Conservation (phyloP, 1,284 basidiomycete species). For the Cryptococcus sp. region DNA sequence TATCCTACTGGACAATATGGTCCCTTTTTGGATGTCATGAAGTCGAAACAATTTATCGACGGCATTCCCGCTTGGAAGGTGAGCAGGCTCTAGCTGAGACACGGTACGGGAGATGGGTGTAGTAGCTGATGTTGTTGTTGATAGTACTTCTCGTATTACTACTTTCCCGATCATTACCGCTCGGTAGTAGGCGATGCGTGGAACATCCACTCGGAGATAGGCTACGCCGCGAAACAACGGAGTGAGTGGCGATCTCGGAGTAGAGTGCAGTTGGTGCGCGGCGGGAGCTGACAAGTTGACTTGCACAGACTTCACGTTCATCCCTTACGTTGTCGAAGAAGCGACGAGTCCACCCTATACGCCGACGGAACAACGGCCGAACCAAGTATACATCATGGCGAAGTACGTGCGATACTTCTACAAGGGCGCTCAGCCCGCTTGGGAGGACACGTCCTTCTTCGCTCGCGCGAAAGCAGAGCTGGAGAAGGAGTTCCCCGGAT, state of each 20-base stretch:
- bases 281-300: background rate
- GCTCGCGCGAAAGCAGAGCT: conserved; percentile 20
- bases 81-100: conserved; percentile 2
- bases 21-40: conserved; percentile 13
- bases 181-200: conserved; percentile 26
- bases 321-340: conserved; percentile 19
- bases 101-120: no score
- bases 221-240: conserved; percentile 8
- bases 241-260: conserved; percentile 5
- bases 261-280: background rate
- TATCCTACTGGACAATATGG: conserved; percentile 13
- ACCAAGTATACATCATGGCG: conserved; percentile 28
- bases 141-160: conserved; percentile 28
- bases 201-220: conserved; percentile 18
- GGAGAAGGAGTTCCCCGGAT: conserved; percentile 24
- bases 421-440: conserved; percentile 11
- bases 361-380: conserved; percentile 14
- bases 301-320: conserved; percentile 15
- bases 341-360: conserved; percentile 12
- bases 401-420: conserved; percentile 31
- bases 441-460: conserved; percentile 16
- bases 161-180: conserved; percentile 21
- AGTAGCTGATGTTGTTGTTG: no score
- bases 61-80: conserved; percentile 39
- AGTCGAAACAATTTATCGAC: conserved; percentile 13